A percentile compares a stretch with the other conserved stretches of the same genome.
Evolutionary conservation across 306 rosid genomes (phyloP).

Genomic region (Oxytropis ochrocephala): DNA sequence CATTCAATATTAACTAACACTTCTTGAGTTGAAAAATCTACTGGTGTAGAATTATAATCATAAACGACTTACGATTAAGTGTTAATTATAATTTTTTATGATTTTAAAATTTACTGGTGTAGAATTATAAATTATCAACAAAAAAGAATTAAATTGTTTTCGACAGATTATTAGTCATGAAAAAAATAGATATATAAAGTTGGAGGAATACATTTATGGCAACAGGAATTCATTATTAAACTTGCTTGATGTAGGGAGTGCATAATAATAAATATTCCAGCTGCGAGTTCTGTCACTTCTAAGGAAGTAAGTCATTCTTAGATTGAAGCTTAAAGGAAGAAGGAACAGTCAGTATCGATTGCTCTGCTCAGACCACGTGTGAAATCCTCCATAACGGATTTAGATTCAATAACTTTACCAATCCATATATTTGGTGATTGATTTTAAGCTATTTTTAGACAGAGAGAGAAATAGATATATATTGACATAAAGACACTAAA

Average conservation of each 20-base stretch:
- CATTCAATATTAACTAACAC: no score
- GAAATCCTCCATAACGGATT: not conserved
- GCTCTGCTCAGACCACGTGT: not conserved
- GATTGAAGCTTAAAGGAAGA: not conserved
- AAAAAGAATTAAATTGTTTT: no score
- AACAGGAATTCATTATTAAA: no score
- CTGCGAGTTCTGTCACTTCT: not conserved
- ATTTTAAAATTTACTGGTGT: not conserved
- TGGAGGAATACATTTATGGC: not conserved
- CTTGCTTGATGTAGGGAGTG: no score
- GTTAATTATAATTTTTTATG: not conserved
- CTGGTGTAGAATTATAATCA: no score
- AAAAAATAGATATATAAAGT: not conserved
- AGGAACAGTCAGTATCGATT: not conserved
- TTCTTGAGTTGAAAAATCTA: no score
- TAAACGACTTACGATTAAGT: not conserved
- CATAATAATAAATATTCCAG: not conserved
- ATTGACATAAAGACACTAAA: no score
- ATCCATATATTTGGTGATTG: no score
- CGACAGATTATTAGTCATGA: no score
- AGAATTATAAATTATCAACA: not conserved
- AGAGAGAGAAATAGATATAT: no score
- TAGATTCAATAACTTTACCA: no score
- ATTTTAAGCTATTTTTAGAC: no score
- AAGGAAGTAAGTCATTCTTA: constrained; percentile 1